phyloP scores from a whole-genome alignment of 2,329 filamentous ascomycete species.

The Pseudophaeomoniella oleicola region DNA sequence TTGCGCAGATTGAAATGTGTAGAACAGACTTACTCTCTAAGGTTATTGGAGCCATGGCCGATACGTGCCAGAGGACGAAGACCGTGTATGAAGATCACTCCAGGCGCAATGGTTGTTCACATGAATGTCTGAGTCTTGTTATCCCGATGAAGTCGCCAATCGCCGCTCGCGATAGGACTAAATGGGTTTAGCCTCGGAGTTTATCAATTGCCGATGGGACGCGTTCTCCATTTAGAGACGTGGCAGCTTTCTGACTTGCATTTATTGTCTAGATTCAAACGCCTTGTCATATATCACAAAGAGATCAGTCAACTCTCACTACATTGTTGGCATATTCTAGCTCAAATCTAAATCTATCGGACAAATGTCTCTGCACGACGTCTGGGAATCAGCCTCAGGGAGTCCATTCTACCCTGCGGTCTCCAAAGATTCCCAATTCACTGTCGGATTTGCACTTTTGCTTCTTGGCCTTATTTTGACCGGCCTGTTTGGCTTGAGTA shows the following conservation, averaged over 20 bases:
- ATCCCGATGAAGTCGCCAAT: background rate
- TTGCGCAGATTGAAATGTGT: too few relatives aligned
- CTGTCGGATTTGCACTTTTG: constrained; percentile 63
- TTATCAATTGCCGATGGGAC: constrained; percentile 6
- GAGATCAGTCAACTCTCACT: too few relatives aligned
- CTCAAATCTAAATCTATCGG: too few relatives aligned
- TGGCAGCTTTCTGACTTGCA: constrained; percentile 2
- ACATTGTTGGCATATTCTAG: background rate
- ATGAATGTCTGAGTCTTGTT: constrained; percentile 1
- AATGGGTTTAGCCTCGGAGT: constrained; percentile 11
- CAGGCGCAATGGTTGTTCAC: constrained; percentile 1
- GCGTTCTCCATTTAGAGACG: constrained; percentile 11
- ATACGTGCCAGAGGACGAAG: too few relatives aligned
- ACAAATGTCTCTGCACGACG: constrained; percentile 58
- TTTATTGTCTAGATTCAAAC: background rate
- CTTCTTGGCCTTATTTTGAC: constrained; percentile 56
- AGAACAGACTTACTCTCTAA: constrained; percentile 24
- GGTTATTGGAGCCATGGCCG: constrained; percentile 13
- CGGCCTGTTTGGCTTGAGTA: constrained; percentile 78
- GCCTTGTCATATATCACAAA: background rate
- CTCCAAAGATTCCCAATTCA: constrained; percentile 72
- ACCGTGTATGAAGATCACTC: too few relatives aligned
- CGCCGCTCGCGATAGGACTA: constrained; percentile 3
- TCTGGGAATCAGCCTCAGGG: constrained; percentile 86
- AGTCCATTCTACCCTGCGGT: constrained; percentile 70